Evolutionary conservation across 1,284 basidiomycete genomes (phyloP).

Genomic region (Athelia psychrophila): DNA sequence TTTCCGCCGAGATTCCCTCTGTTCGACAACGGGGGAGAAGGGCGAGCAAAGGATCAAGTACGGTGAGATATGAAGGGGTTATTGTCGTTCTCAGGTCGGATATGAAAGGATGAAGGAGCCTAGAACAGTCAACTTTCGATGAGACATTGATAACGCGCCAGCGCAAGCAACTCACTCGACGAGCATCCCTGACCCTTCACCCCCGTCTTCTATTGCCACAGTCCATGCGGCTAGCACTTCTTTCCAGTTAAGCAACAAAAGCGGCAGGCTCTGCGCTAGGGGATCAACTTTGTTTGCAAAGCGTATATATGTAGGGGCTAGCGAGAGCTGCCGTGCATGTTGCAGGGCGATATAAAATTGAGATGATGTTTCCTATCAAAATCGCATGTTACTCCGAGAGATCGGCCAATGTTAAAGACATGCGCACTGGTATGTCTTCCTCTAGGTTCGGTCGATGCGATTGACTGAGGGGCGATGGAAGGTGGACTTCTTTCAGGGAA

Average conservation of each 20-base stretch:
- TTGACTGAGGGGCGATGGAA: constrained; percentile 54
- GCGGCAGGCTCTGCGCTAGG: constrained; percentile 74
- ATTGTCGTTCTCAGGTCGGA: constrained; percentile 76
- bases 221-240: constrained; percentile 66
- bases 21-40: constrained; percentile 47
- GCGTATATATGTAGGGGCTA: constrained; percentile 71
- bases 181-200: constrained; percentile 53
- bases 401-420: constrained; percentile 4
- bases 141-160: constrained; percentile 22
- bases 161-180: constrained; percentile 70
- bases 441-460: constrained; percentile 49
- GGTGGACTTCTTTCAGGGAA: constrained; percentile 66
- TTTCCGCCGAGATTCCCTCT: too few relatives aligned
- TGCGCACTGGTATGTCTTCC: constrained; percentile 56
- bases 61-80: constrained; percentile 50
- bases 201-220: constrained; percentile 47
- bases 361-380: constrained; percentile 63
- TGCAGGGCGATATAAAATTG: constrained; percentile 69
- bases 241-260: constrained; percentile 79
- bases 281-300: constrained; percentile 62
- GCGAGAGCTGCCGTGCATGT: constrained; percentile 78
- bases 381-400: constrained; percentile 7
- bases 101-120: constrained; percentile 28
- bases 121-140: background rate
- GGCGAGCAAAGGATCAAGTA: constrained; percentile 51